Conservation (phyloP, 352 stramenopile genomes). For the Phytopythium cucurbitacearum region DNA sequence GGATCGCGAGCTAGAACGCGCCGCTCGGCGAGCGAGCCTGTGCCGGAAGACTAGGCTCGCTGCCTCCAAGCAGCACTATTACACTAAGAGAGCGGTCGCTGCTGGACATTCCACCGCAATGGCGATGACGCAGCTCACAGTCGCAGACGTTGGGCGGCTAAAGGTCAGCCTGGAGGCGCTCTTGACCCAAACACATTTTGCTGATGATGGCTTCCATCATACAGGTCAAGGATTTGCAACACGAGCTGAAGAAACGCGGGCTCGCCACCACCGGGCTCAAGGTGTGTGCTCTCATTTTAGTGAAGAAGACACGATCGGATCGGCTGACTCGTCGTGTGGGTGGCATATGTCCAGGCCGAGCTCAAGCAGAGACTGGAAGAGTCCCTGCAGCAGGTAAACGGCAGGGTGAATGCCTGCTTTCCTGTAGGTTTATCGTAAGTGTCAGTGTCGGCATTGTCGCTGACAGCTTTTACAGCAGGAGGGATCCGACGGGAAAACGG, state of each 20-base stretch:
- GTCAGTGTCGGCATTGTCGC: no score
- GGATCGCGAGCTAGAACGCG: no score
- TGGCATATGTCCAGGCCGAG: conserved; percentile 13
- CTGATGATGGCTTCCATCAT: no score
- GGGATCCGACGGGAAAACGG: not conserved
- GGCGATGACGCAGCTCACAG: no score
- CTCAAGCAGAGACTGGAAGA: conserved; percentile 32
- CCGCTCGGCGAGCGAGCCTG: no score
- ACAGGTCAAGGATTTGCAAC: conserved; percentile 54
- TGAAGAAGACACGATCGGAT: not conserved
- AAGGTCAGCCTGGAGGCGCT: no score
- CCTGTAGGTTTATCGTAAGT: not conserved
- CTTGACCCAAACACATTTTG: no score
- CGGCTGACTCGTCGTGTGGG: not conserved
- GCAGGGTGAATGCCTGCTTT: not conserved
- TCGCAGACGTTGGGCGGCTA: no score
- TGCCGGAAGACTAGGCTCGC: no score
- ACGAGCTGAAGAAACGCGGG: conserved; percentile 31
- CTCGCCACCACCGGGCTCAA: conserved; percentile 39
- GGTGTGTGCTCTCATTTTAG: conserved; percentile 6
- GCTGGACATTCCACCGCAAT: no score
- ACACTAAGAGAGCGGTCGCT: no score
- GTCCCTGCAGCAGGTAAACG: conserved; percentile 22
- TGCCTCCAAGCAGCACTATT: no score
- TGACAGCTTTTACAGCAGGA: conserved; percentile 1